Conservation (phyloP, 768 basidiomycete genomes). For the Nevesoporus exiguus region DNA sequence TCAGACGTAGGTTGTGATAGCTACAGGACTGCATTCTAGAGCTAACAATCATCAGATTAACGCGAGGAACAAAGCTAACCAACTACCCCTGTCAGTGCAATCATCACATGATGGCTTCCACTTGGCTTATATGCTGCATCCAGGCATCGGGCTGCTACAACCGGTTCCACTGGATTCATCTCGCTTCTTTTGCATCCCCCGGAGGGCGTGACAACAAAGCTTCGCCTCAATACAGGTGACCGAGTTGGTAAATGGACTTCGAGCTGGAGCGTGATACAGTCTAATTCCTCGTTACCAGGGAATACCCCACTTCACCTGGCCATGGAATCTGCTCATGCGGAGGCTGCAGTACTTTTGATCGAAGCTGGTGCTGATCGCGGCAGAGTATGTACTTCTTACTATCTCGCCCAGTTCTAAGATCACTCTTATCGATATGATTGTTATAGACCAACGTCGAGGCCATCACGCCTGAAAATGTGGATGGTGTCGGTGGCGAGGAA, state of each 20-base stretch:
- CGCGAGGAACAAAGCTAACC: conserved; percentile 89
- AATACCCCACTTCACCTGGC: conserved; percentile 97
- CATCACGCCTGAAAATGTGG: conserved; percentile 82
- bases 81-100: conserved; percentile 71
- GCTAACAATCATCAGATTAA: conserved; percentile 68
- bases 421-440: neutral
- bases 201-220: conserved; percentile 60
- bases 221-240: conserved; percentile 83
- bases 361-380: conserved; percentile 93
- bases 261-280: neutral
- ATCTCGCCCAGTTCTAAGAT: neutral
- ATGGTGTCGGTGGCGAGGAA: conserved; percentile 85
- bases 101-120: neutral
- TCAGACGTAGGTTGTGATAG: conserved; percentile 71
- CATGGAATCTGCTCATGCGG: conserved; percentile 93
- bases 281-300: conserved; percentile 43
- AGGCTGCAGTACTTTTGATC: conserved; percentile 85
- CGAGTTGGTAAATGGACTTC: conserved; percentile 53
- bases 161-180: conserved; percentile 88
- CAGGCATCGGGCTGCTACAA: conserved; percentile 95
- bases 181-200: conserved; percentile 81
- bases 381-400: conserved; percentile 53
- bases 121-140: conserved; percentile 7
- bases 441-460: conserved; percentile 77
- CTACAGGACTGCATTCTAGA: conserved; percentile 29